Percentiles rank a stretch among this genome's conserved stretches.
These are phyloP conservation scores for Cryptomeria japonica DNA, from an alignment of 75 land plant genomes.

Conservation along the genomic window DNA sequence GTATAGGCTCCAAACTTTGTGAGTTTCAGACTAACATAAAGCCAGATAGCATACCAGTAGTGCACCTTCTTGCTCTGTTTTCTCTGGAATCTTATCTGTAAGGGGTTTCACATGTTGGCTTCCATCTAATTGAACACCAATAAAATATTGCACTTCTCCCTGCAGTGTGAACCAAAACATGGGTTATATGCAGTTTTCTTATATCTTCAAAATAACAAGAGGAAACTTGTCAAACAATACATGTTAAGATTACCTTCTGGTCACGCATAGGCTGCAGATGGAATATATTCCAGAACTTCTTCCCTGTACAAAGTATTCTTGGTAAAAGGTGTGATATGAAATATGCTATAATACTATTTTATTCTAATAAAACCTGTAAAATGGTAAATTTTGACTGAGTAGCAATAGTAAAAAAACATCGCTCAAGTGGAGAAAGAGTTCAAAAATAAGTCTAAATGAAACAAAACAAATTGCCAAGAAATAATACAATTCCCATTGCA, in stretches of 20 bases:
- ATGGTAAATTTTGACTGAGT: not conserved
- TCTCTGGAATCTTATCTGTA: slow-evolving; percentile 59
- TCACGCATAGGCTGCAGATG: slow-evolving; percentile 98
- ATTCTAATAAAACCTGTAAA: not conserved
- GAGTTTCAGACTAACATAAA: not conserved
- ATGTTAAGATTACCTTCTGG: slow-evolving; percentile 53
- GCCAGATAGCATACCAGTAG: slow-evolving; percentile 47
- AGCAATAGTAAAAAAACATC: not conserved
- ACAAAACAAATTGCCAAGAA: not conserved
- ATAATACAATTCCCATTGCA: not conserved
- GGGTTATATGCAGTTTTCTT: not conserved
- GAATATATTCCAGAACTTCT: slow-evolving; percentile 95
- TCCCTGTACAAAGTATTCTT: slow-evolving; percentile 48
- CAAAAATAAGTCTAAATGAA: not conserved
- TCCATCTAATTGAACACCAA: slow-evolving; percentile 91
- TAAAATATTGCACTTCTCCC: slow-evolving; percentile 92
- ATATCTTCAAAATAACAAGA: not conserved
- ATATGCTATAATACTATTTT: not conserved
- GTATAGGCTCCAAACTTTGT: not conserved
- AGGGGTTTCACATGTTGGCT: slow-evolving; percentile 77
- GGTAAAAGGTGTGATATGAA: not conserved
- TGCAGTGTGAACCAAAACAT: slow-evolving; percentile 16
- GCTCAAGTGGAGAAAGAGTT: not conserved
- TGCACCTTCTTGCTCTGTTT: slow-evolving; percentile 51
- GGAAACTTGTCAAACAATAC: not conserved